Evolutionary conservation across 2,329 filamentous ascomycete genomes (phyloP).

Genomic region (Cladosporium sp.): DNA sequence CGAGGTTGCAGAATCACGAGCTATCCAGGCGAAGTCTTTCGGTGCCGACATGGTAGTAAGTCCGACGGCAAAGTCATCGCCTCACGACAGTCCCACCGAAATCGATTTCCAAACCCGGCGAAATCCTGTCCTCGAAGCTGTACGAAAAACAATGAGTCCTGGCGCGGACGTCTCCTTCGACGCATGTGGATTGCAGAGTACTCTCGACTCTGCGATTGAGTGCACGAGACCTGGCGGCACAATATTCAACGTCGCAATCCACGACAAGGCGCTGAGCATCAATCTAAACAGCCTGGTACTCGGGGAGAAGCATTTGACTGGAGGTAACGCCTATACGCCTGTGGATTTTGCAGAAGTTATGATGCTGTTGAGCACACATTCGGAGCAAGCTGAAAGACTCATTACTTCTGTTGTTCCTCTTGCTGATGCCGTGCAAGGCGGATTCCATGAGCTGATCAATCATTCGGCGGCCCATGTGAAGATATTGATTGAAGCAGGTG

Average conservation of each 20-base stretch:
- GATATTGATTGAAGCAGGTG: slow-evolving; percentile 14
- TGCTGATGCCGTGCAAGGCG: slow-evolving; percentile 15
- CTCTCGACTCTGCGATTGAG: slow-evolving; percentile 7
- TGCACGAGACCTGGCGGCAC: slow-evolving; percentile 17
- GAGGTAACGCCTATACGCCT: slow-evolving; percentile 16
- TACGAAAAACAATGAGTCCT: slow-evolving; percentile 9
- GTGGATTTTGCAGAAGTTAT: slow-evolving; percentile 17
- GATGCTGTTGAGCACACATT: slow-evolving; percentile 7
- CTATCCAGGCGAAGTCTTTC: slow-evolving; percentile 11
- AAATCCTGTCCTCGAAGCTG: slow-evolving; percentile 1
- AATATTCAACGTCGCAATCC: slow-evolving; percentile 20
- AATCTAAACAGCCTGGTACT: slow-evolving; percentile 17
- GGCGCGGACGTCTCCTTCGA: slow-evolving; percentile 18
- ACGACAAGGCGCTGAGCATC: slow-evolving; percentile 17
- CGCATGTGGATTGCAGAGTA: slow-evolving; percentile 14
- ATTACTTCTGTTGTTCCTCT: slow-evolving; percentile 18
- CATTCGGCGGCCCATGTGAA: slow-evolving; percentile 18
- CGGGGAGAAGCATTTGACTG: slow-evolving; percentile 16
- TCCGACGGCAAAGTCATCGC: not conserved
- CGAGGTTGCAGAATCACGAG: slow-evolving; percentile 11
- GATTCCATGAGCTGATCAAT: slow-evolving; percentile 16
- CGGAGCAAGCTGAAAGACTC: slow-evolving; percentile 12
- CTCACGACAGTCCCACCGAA: slow-evolving; percentile 3
- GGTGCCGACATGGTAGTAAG: slow-evolving; percentile 16
- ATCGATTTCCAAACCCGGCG: not conserved